Conservation (phyloP, 768 basidiomycete species). For the Chalciporus sphaerocephalus region DNA sequence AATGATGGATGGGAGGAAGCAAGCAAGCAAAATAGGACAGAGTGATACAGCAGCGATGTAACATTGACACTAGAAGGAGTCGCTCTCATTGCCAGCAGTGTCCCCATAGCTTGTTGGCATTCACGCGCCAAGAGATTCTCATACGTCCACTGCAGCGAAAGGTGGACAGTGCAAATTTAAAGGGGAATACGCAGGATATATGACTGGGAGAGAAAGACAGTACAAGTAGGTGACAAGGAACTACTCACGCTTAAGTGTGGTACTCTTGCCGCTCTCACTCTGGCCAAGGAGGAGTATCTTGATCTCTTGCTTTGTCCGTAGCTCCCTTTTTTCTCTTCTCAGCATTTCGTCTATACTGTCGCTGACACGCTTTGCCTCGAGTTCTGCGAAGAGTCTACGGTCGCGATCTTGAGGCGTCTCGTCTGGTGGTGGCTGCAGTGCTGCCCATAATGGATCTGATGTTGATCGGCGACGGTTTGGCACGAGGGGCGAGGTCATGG, state of each 20-base stretch:
- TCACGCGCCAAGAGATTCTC: background rate
- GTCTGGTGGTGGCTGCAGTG: constrained; percentile 64
- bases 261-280: constrained; percentile 88
- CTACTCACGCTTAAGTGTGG: constrained; percentile 80
- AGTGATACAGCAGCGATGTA: constrained; percentile 2
- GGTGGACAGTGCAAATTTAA: too few species aligned
- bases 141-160: too few species aligned
- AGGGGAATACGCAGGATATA: too few species aligned
- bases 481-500: constrained; percentile 29
- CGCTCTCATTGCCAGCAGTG: background rate
- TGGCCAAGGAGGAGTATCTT: constrained; percentile 80
- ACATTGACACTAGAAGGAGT: constrained; percentile 5
- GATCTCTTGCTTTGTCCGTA: constrained; percentile 59
- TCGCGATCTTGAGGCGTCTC: constrained; percentile 69
- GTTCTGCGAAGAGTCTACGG: constrained; percentile 58
- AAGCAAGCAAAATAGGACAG: background rate
- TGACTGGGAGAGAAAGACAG: too few species aligned
- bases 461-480: constrained; percentile 41
- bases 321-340: constrained; percentile 59
- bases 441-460: constrained; percentile 68
- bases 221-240: background rate
- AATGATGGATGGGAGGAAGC: too few species aligned
- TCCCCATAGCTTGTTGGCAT: background rate
- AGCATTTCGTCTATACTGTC: constrained; percentile 80
- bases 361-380: constrained; percentile 68